phyloP scores from a whole-genome alignment of 768 basidiomycete genomes.

The Sporobolomyces pararoseus region DNA sequence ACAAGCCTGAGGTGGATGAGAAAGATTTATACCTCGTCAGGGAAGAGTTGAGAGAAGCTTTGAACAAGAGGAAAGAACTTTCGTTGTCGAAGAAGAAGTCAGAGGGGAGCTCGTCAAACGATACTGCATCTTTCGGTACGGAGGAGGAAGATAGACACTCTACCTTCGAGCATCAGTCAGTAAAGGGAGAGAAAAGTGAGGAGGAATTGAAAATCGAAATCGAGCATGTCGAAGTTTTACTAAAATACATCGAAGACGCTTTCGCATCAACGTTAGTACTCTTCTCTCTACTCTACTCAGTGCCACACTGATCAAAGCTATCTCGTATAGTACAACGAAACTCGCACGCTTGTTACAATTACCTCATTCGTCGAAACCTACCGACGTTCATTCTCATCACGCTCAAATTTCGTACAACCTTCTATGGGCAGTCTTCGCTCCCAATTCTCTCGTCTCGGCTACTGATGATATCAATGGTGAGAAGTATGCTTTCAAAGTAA shows the following conservation, averaged over 20 bases:
- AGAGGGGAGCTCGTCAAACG: background rate
- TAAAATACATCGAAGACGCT: slow-evolving; percentile 53
- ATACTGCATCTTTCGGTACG: too few species aligned
- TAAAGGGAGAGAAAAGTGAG: slow-evolving; percentile 48
- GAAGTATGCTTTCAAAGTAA: slow-evolving; percentile 10
- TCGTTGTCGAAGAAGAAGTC: background rate
- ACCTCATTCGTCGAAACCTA: slow-evolving; percentile 53
- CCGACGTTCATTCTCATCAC: slow-evolving; percentile 48
- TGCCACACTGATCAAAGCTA: background rate
- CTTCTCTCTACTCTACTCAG: background rate
- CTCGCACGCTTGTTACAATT: background rate
- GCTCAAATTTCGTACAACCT: slow-evolving; percentile 61
- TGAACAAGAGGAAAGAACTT: background rate
- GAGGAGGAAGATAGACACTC: background rate
- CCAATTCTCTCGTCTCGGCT: slow-evolving; percentile 56
- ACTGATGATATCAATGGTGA: slow-evolving; percentile 57
- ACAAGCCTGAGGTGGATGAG: slow-evolving; percentile 13
- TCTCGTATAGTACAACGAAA: background rate
- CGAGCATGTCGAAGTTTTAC: slow-evolving; percentile 56
- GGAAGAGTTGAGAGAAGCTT: slow-evolving; percentile 52
- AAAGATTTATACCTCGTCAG: slow-evolving; percentile 51
- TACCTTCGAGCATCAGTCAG: too few species aligned
- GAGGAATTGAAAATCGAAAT: slow-evolving; percentile 53
- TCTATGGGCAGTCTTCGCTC: slow-evolving; percentile 59
- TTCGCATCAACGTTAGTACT: slow-evolving; percentile 13